Base-by-base conservation (phyloP, 768 basidiomycete genomes). In the Suillus hirtellus region DNA sequence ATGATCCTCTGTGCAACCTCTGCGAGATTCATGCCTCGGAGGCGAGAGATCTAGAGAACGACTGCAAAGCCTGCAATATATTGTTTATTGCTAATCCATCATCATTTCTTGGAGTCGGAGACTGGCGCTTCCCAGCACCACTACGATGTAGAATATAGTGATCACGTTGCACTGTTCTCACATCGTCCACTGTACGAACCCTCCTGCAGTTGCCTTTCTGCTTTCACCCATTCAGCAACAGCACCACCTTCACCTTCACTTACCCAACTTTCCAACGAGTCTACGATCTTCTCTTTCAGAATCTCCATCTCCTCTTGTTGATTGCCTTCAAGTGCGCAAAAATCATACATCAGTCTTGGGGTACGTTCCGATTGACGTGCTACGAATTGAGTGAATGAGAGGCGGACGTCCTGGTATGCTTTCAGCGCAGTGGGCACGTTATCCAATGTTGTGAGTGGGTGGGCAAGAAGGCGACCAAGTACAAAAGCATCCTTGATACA, bases 401-500 rank as follows among this genome's bases (percentile, higher is more conserved):
- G 64, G 12, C 66, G 67, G 31, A 70, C 38, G 43, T 58, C 56
- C 54, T 72, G 70, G 52, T 2, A 63, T 24, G 24, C 47, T 49
- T 49, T 49, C 7, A 49, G 24, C 24, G 47, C 24, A 14, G 12
- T 6, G 14, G 47, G 47, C 24, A 49, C 47, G 6, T 49, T 24
- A 24, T 49, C 24, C 47, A 49, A 24, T 24, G 24, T 34, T 1
- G 53, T 62, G 1, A 70, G 63, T 37, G 71, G 64, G 21, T 73
- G 72, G 3, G 72, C 65, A 47, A 71, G 61, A 15, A 73, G 62
- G 12, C 71, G 67, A 11, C 69, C 72, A 15, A 70, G 72, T 4
- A 71, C 42, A 27, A 64, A 71, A 6, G 67, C 69, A 24, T 71
- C 69, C 69, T 69, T 49, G 17, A 62, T 49, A 24, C 6, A 49